A percentile compares a stretch with the other conserved stretches of the same genome.
phyloP scores from a whole-genome alignment of 495 filamentous ascomycete genomes.

The Xylaria bambusicola region DNA sequence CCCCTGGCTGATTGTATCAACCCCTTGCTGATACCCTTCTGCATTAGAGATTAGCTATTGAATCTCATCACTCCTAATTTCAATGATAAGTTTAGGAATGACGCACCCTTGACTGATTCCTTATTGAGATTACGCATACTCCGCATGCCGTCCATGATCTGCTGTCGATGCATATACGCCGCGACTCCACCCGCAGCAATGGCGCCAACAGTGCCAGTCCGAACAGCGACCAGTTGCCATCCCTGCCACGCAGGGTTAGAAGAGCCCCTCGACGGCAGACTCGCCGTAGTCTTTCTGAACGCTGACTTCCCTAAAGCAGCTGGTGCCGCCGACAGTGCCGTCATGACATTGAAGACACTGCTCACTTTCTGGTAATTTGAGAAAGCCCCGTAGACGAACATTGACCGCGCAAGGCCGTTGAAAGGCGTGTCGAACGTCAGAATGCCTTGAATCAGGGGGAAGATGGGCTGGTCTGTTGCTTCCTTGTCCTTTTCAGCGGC shows the following conservation, averaged over 20 bases:
- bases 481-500: constrained; percentile 7
- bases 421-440: constrained; percentile 95
- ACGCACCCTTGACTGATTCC: constrained; percentile 34
- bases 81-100: not conserved
- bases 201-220: constrained; percentile 79
- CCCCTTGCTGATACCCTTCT: constrained; percentile 44
- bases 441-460: constrained; percentile 74
- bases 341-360: constrained; percentile 73
- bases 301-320: constrained; percentile 52
- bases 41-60: not conserved
- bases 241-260: constrained; percentile 49
- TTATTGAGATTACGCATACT: constrained; percentile 41
- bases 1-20: constrained; percentile 51
- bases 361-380: constrained; percentile 80
- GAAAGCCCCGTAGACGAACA: constrained; percentile 89
- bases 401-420: constrained; percentile 82
- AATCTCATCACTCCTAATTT: not conserved
- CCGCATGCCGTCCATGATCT: constrained; percentile 62
- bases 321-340: constrained; percentile 51
- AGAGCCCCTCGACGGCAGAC: constrained; percentile 16
- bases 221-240: constrained; percentile 85
- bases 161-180: constrained; percentile 76
- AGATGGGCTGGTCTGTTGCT: constrained; percentile 41
- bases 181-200: constrained; percentile 89
- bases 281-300: constrained; percentile 29